These are phyloP conservation scores for Moniliella sp. DNA, from an alignment of 1,284 basidiomycete species.

Conservation along the genomic window DNA sequence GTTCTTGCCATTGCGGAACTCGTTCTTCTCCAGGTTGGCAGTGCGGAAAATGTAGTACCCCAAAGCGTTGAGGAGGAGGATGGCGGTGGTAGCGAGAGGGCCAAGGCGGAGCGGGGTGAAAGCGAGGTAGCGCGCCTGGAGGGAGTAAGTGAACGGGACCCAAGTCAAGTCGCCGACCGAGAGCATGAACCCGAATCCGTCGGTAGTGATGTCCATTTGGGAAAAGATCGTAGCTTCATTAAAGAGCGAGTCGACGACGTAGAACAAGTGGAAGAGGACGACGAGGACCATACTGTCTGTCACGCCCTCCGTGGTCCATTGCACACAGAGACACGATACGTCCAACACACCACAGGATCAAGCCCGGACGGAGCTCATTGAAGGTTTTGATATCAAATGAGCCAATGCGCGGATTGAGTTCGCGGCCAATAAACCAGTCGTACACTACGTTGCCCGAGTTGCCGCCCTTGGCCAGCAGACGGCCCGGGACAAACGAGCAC, in stretches of 20 bases:
- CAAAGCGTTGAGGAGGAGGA: constrained; percentile 48
- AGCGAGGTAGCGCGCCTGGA: constrained; percentile 81
- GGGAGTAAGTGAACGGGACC: constrained; percentile 82
- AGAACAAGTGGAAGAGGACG: constrained; percentile 63
- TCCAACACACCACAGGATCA: constrained; percentile 88
- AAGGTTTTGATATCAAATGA: constrained; percentile 88
- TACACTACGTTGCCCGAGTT: constrained; percentile 73
- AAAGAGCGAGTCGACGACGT: constrained; percentile 64
- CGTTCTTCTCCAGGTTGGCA: constrained; percentile 80
- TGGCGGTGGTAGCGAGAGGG: constrained; percentile 42
- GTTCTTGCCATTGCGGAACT: constrained; percentile 78
- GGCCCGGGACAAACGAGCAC: constrained; percentile 45
- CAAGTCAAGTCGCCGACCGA: constrained; percentile 74
- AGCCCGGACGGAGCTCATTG: constrained; percentile 56
- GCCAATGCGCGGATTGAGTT: constrained; percentile 68
- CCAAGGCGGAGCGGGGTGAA: constrained; percentile 66
- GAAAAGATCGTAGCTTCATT: constrained; percentile 78
- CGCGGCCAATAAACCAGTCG: constrained; percentile 88
- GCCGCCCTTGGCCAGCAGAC: constrained; percentile 65
- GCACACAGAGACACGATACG: constrained; percentile 73
- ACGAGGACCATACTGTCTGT: constrained; percentile 86
- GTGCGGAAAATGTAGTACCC: constrained; percentile 82
- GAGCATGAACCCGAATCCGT: constrained; percentile 98
- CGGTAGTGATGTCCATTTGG: constrained; percentile 91
- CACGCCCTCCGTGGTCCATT: constrained; percentile 53